Evolutionary conservation across 1,139 yeast species (phyloP), one percentile per base, ranked within the genome.

Genomic region (Blastobotrys apis): DNA sequence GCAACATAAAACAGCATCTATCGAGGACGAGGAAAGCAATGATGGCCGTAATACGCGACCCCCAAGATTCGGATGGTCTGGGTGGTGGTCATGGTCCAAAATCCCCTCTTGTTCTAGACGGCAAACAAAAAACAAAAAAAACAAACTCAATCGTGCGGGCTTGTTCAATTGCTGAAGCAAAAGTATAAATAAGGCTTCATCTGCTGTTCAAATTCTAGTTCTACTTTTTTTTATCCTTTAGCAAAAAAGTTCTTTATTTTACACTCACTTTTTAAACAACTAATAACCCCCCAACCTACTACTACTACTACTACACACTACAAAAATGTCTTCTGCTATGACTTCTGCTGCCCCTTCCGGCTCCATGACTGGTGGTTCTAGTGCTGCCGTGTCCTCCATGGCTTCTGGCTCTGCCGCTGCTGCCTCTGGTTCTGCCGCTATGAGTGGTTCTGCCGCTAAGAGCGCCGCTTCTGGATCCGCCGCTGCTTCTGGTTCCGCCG

Each of bases 281-380:
- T 10, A 10, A 23, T 23, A 6, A 23, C 26, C 10, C 10, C 26
- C 10, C 6, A 6, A 23, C 26, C 6, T 23, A 6, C 6, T 6
- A 23, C 26, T 10, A 17, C 36, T 4, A 17, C 13, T 5, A 17
- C 23, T 21, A 33, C 5, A 5, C n/a, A n/a, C n/a, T n/a, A 13
- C 30, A 21, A 34, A 9, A 22, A 34, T 34, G 38, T 42, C 48
- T 33, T 47, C 52, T 33, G 45, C 48, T 13, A 41, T 41, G 15
- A 30, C 48, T 16, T 32, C 47, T n/a, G 25, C 44, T 6, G 36
- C 49, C 3, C 20, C 50, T 17, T 21, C 50, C 12, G 44, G 50
- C 15, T 40, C 50, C 12, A 31, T 31, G 41, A 15, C 36, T 25
- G 21, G 30, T 22, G 38, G 36, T 19, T 17, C 36, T 5, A 12